Evolutionary conservation across 2,329 filamentous ascomycete genomes (phyloP).

Genomic region (Trichoderma cornu-damae): DNA sequence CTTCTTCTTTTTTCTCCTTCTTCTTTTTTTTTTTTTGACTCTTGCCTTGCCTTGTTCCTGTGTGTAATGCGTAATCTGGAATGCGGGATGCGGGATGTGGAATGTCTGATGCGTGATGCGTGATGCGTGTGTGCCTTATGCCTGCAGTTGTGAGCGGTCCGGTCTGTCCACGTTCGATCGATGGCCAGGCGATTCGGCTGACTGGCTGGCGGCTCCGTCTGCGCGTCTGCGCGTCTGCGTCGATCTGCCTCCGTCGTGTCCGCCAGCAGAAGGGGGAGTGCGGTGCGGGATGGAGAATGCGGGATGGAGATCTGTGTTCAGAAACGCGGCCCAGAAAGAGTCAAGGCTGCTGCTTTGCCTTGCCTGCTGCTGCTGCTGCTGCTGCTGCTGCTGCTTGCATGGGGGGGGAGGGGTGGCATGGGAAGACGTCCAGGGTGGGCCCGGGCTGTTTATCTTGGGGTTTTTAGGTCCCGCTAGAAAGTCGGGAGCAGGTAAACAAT

Average conservation of each 20-base stretch:
- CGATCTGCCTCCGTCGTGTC: background rate
- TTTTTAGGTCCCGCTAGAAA: conserved; percentile 15
- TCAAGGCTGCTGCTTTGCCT: conserved; percentile 7
- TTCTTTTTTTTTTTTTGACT: no score
- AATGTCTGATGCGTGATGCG: no score
- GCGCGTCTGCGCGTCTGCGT: background rate
- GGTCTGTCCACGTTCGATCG: background rate
- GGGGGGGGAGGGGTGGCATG: conserved; percentile 13
- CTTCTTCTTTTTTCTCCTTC: no score
- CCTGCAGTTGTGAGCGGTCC: no score
- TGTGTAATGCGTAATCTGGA: no score
- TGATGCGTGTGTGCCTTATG: no score
- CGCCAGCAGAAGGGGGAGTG: background rate
- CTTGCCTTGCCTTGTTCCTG: no score
- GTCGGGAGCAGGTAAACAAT: background rate
- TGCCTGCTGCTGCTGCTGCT: no score
- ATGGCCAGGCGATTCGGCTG: background rate
- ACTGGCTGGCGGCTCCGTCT: background rate
- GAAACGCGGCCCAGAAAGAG: conserved; percentile 14
- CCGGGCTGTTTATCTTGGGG: conserved; percentile 13
- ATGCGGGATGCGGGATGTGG: no score
- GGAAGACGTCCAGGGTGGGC: conserved; percentile 1
- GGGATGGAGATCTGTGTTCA: conserved; percentile 12
- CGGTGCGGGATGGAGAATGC: conserved; percentile 4
- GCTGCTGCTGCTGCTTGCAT: background rate